phyloP scores from a whole-genome alignment of 805 yeast genomes.

The Kluyveromyces lactis region DNA sequence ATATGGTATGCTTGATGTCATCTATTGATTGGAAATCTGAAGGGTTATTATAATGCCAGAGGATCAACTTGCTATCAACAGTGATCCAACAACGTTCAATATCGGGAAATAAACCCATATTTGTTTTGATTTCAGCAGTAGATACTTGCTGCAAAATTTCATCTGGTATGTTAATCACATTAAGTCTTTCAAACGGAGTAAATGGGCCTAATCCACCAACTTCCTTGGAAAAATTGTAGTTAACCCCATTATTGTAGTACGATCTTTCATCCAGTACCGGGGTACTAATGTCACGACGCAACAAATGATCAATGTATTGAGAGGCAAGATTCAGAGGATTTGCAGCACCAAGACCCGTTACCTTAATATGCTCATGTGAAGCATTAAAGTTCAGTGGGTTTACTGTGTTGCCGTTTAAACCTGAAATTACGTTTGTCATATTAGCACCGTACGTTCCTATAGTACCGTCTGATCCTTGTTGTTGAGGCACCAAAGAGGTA shows the following conservation, averaged over 20 bases:
- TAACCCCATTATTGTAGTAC: constrained; percentile 47
- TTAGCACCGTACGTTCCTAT: neutral
- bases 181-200: constrained; percentile 70
- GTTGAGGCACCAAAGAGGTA: neutral
- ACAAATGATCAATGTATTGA: constrained; percentile 51
- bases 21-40: constrained; percentile 74
- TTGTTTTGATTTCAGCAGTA: constrained; percentile 54
- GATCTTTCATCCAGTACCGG: constrained; percentile 42
- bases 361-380: constrained; percentile 26
- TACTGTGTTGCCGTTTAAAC: constrained; percentile 1
- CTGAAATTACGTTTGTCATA: constrained; percentile 1
- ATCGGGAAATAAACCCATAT: constrained; percentile 78
- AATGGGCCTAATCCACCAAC: constrained; percentile 39
- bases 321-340: constrained; percentile 47
- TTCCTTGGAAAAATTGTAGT: constrained; percentile 57
- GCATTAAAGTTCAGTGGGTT: constrained; percentile 4
- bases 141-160: constrained; percentile 66
- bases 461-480: neutral
- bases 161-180: constrained; percentile 70
- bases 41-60: constrained; percentile 70
- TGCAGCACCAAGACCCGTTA: constrained; percentile 25
- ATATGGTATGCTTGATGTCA: constrained; percentile 68
- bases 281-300: constrained; percentile 52
- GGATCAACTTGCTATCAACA: constrained; percentile 67
- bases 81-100: constrained; percentile 80